Percentiles rank a stretch among this genome's conserved stretches.
Conservation (phyloP, 2,329 filamentous ascomycete genomes). For the Claviceps pusilla region DNA sequence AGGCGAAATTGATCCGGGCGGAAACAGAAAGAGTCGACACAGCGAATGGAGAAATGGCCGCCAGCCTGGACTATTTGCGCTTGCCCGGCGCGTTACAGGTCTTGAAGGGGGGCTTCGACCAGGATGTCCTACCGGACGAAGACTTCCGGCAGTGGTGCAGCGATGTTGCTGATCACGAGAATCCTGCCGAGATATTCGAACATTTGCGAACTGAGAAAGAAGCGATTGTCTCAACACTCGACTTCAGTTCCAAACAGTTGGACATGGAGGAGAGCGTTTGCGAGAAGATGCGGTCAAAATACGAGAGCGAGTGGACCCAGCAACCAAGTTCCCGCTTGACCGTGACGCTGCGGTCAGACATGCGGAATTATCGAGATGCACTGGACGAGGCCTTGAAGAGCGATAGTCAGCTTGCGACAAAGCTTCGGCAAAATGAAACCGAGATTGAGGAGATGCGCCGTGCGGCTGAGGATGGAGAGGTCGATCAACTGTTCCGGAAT, state of each 20-base stretch:
- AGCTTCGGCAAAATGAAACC: constrained; percentile 68
- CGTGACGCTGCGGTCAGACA: constrained; percentile 70
- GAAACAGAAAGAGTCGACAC: constrained; percentile 88
- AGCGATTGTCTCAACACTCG: constrained; percentile 54
- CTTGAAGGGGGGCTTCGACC: constrained; percentile 81
- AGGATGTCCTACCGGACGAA: constrained; percentile 73
- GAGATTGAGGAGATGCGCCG: constrained; percentile 93
- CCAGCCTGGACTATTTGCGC: constrained; percentile 84
- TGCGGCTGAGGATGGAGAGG: constrained; percentile 72
- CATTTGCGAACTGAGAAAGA: constrained; percentile 64
- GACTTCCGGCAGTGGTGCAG: constrained; percentile 92
- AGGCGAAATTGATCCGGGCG: constrained; percentile 84
- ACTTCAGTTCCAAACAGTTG: constrained; percentile 70
- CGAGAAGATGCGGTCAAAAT: constrained; percentile 98
- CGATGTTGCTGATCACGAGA: constrained; percentile 73
- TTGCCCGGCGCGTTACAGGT: constrained; percentile 80
- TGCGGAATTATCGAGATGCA: constrained; percentile 75
- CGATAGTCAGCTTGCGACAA: constrained; percentile 68
- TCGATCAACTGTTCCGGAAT: constrained; percentile 76
- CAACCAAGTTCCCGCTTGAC: constrained; percentile 87
- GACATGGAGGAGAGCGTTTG: constrained; percentile 97
- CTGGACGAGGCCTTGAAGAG: constrained; percentile 79
- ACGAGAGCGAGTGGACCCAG: constrained; percentile 89
- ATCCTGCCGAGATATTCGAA: constrained; percentile 66
- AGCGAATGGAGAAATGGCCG: constrained; percentile 89